Base-by-base conservation (phyloP, 495 filamentous ascomycete genomes). In the Xylaria cubensis region DNA sequence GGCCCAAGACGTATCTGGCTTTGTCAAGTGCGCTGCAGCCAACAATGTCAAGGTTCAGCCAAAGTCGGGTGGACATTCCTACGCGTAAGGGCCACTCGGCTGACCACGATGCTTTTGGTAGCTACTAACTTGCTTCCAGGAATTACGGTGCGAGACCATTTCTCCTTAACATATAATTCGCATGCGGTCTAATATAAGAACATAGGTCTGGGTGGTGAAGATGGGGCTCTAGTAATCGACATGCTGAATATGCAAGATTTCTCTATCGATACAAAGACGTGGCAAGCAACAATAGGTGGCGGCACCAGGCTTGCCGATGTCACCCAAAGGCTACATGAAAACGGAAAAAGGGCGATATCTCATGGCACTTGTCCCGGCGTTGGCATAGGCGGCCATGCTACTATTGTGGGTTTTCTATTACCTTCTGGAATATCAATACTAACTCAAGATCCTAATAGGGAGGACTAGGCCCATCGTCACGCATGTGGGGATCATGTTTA, bases 351-450 rank as follows among this genome's bases (percentile, higher is more conserved):
- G 8, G 92, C 90, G 17, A 86, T 94, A 6, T 78, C 92, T 0
- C 92, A 92, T 73, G 92, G 90, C 21, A 88, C 88, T 15, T 91
- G 88, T 69, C 87, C 90, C 34, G 80, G 81, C 6, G 82, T 86
- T n/a, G 93, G 93, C 19, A 86, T 92, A 26, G 92, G 90, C 29
- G 93, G 93, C 6, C 93, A 95, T 77, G 85, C 88, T 62, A 90
- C 90, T 13, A 87, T 88, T 73, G 87, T 84, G 73, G 72, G 79
- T 70, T 8, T 34, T 50, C 3, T 29, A 26, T 46, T 12, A 21
- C 10, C 42, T 29, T 8, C 1, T 21, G 2, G 4, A 4, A 8
- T 24, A 48, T 46, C 15, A 64, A 29, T 6, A 44, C 74, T 79
- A 26, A 77, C 68, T 24, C 58, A 12, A 32, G 48, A 36, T 19